Conservation (phyloP, 78 protist species). For the Acrasis kona region DNA sequence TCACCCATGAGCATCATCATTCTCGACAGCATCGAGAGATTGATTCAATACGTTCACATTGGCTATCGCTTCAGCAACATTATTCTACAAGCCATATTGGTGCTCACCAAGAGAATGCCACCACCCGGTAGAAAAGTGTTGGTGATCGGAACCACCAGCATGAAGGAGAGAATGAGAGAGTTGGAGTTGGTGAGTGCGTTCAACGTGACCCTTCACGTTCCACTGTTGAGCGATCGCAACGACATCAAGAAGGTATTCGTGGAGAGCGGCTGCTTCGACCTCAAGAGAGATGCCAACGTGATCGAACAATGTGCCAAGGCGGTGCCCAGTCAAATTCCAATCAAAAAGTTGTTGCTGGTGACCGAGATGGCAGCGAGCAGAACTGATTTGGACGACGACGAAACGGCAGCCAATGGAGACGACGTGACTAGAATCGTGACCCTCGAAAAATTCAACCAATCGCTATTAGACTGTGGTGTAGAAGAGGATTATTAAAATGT, state of each 20-base stretch:
- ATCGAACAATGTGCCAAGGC: not conserved
- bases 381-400: not conserved
- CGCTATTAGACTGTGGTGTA: too few relatives aligned
- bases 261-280: not conserved
- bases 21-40: slow-evolving; percentile 91
- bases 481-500: too few relatives aligned
- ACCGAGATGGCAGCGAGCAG: slow-evolving; percentile 69
- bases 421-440: too few relatives aligned
- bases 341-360: slow-evolving; percentile 71
- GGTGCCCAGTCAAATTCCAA: slow-evolving; percentile 22
- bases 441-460: too few relatives aligned
- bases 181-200: slow-evolving; percentile 38
- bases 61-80: slow-evolving; percentile 95
- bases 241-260: not conserved
- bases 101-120: slow-evolving; percentile 63
- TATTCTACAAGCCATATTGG: slow-evolving; percentile 83
- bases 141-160: slow-evolving; percentile 83
- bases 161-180: slow-evolving; percentile 21
- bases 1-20: slow-evolving; percentile 80
- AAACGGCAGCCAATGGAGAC: too few relatives aligned
- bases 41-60: slow-evolving; percentile 81
- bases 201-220: not conserved
- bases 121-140: slow-evolving; percentile 76
- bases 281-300: not conserved
- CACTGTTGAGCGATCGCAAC: not conserved